Evolutionary conservation across 1,284 basidiomycete species (phyloP).

Genomic region (Cryptococcus sp.): DNA sequence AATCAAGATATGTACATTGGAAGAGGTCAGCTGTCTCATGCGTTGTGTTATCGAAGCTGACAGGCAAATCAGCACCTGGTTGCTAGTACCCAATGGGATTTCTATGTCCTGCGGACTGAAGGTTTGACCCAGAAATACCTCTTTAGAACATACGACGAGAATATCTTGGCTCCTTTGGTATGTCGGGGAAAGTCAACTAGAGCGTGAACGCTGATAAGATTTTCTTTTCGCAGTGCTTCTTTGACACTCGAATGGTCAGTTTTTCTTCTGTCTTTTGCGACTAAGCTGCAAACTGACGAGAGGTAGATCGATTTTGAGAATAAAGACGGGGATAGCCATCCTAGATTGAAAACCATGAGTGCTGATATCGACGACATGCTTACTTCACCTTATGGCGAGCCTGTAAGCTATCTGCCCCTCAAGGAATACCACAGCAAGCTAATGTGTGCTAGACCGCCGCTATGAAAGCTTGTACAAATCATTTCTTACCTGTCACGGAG

Average conservation of each 20-base stretch:
- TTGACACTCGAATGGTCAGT: slow-evolving; percentile 84
- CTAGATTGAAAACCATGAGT: slow-evolving; percentile 33
- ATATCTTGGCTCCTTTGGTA: slow-evolving; percentile 90
- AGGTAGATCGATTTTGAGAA: slow-evolving; percentile 69
- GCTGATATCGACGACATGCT: slow-evolving; percentile 46
- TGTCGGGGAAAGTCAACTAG: not conserved
- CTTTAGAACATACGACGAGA: slow-evolving; percentile 89
- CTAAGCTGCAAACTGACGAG: not conserved
- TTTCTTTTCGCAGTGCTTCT: slow-evolving; percentile 62
- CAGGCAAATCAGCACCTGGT: slow-evolving; percentile 64
- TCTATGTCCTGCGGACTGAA: slow-evolving; percentile 72
- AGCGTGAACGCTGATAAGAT: not conserved
- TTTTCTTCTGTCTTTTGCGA: too few species aligned
- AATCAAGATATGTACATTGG: slow-evolving; percentile 70
- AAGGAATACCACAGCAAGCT: not conserved
- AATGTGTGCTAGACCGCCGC: slow-evolving; percentile 59
- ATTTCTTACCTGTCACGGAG: slow-evolving; percentile 55
- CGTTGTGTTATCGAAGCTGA: not conserved
- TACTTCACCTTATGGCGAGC: slow-evolving; percentile 39
- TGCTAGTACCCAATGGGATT: slow-evolving; percentile 81
- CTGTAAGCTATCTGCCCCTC: slow-evolving; percentile 22
- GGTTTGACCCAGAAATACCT: slow-evolving; percentile 80
- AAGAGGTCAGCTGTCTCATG: slow-evolving; percentile 59
- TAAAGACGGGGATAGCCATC: slow-evolving; percentile 52
- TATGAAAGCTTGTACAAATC: slow-evolving; percentile 79